Conservation (phyloP, 352 stramenopile species). For the Pythium inflatum region DNA sequence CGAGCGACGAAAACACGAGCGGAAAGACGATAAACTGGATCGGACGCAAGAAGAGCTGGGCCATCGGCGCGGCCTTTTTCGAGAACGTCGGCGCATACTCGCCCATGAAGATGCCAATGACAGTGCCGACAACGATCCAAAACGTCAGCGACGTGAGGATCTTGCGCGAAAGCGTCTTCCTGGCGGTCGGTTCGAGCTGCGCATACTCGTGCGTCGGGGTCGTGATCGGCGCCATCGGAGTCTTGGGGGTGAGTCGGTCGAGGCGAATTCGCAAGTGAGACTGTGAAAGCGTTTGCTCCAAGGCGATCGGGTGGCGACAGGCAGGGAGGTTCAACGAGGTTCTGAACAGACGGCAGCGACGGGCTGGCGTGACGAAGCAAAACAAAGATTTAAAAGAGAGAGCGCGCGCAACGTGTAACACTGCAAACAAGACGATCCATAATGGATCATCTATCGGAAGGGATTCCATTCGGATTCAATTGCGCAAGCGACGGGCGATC, state of each 20-base stretch:
- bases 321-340: neutral
- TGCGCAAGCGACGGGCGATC: no score
- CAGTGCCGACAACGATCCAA: conserved; percentile 57
- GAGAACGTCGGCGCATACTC: conserved; percentile 51
- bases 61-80: conserved; percentile 54
- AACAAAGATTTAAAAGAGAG: no score
- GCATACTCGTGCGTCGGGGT: conserved; percentile 33
- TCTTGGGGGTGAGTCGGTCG: neutral
- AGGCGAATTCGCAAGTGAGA: conserved; percentile 28
- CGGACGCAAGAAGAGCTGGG: conserved; percentile 61
- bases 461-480: no score
- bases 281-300: no score
- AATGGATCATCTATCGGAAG: no score
- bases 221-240: conserved; percentile 3
- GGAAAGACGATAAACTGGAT: conserved; percentile 76
- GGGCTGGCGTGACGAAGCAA: no score
- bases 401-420: no score
- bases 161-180: conserved; percentile 41
- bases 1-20: conserved; percentile 63
- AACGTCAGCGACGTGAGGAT: conserved; percentile 60
- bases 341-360: neutral
- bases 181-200: conserved; percentile 34
- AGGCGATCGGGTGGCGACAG: no score
- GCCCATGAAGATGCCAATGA: conserved; percentile 52
- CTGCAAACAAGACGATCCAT: no score